phyloP scores from a whole-genome alignment of 164 flowering plant genomes.

The Vitis cinerea region DNA sequence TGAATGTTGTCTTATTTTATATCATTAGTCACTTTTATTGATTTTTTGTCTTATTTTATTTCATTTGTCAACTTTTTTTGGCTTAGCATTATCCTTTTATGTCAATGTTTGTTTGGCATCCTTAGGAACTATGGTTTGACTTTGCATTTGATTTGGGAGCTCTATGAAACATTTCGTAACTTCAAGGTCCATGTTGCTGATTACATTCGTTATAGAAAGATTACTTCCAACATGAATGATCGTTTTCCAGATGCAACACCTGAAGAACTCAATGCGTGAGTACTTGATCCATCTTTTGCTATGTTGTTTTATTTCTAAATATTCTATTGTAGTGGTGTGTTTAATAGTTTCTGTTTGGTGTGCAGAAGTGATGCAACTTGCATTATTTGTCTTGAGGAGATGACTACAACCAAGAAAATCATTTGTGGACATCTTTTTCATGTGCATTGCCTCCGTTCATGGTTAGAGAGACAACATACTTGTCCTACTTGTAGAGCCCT shows the following conservation, averaged over 20 bases:
- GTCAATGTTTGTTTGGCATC: no score
- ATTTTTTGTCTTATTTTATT: no score
- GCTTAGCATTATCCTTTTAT: no score
- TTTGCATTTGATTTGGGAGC: no score
- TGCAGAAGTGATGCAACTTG: slow-evolving; percentile 96
- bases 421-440: slow-evolving; percentile 96
- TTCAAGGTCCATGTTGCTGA: no score
- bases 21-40: no score
- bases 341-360: slow-evolving; percentile 9
- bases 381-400: slow-evolving; percentile 99
- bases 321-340: not conserved
- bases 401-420: slow-evolving; percentile 91
- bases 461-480: slow-evolving; percentile 95
- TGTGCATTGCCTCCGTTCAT: slow-evolving; percentile 95
- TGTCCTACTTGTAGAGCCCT: slow-evolving; percentile 97
- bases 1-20: no score
- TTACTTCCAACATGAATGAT: no score
- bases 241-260: slow-evolving; percentile 96
- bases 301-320: not conserved
- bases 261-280: slow-evolving; percentile 87
- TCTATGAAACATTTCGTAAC: no score
- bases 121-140: no score
- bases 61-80: no score
- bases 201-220: no score
- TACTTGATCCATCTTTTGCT: slow-evolving; percentile 5